phyloP scores from a whole-genome alignment of 768 basidiomycete species.

The Solioccasus polychromus region DNA sequence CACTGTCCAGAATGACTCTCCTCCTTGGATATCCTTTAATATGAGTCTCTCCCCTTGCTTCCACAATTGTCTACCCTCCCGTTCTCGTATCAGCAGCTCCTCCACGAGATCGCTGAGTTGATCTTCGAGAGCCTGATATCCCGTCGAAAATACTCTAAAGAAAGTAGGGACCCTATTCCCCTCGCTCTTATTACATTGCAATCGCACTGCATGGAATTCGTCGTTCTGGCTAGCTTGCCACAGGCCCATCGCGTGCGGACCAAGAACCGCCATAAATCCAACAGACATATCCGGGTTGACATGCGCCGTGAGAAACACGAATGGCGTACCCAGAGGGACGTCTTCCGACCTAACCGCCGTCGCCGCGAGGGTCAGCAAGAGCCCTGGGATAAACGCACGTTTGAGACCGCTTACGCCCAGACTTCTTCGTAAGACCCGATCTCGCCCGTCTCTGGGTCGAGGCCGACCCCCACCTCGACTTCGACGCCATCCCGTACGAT shows the following conservation, averaged over 20 bases:
- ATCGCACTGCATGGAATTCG: constrained; percentile 10
- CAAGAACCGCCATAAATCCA: constrained; percentile 18
- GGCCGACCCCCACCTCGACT: constrained; percentile 14
- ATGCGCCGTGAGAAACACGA: constrained; percentile 17
- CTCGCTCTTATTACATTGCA: not conserved
- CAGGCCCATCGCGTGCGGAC: constrained; percentile 16
- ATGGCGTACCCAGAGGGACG: constrained; percentile 5
- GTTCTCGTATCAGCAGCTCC: not conserved
- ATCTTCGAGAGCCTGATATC: constrained; percentile 7
- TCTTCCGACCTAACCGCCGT: too few species aligned
- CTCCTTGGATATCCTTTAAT: not conserved
- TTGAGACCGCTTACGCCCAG: too few species aligned
- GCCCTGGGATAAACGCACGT: constrained; percentile 7
- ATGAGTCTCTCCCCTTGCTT: constrained; percentile 4
- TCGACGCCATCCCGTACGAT: constrained; percentile 5
- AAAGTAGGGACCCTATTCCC: not conserved
- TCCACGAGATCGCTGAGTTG: constrained; percentile 4
- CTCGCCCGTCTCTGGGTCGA: constrained; percentile 14
- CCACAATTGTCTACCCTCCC: constrained; percentile 6
- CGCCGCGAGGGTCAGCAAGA: not conserved
- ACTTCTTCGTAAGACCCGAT: constrained; percentile 18
- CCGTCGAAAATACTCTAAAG: constrained; percentile 10
- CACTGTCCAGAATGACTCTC: constrained; percentile 11
- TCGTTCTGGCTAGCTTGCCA: too few species aligned
- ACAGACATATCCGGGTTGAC: constrained; percentile 7